phyloP scores from a whole-genome alignment of 2,329 filamentous ascomycete species.

The Arthrobotrys musiformis region DNA sequence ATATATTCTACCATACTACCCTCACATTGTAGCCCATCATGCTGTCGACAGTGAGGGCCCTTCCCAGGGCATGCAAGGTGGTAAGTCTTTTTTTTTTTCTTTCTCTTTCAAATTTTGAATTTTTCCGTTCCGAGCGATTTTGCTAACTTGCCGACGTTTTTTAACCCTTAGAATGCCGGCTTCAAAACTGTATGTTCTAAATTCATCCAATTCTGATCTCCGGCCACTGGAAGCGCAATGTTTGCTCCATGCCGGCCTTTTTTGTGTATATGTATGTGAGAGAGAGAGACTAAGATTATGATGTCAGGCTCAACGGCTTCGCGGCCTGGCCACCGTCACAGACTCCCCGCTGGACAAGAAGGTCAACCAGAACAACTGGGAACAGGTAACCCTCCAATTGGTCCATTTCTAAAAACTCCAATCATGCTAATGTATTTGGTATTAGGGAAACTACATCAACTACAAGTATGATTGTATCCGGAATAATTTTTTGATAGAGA shows the following conservation, averaged over 20 bases:
- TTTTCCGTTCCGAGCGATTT: constrained; percentile 1
- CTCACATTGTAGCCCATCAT: constrained; percentile 55
- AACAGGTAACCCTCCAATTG: constrained; percentile 69
- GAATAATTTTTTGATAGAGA: not conserved
- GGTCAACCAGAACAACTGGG: constrained; percentile 97
- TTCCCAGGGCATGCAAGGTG: constrained; percentile 59
- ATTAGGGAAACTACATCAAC: constrained; percentile 89
- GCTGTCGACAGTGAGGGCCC: constrained; percentile 58
- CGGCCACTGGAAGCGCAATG: not conserved
- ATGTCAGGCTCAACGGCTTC: constrained; percentile 57
- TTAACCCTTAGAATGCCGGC: constrained; percentile 57
- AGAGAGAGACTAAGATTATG: constrained; percentile 7
- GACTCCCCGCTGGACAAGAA: constrained; percentile 90
- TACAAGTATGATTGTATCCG: constrained; percentile 70
- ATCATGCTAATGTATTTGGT: constrained; percentile 58
- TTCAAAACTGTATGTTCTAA: constrained; percentile 57
- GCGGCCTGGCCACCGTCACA: constrained; percentile 78
- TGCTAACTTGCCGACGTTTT: constrained; percentile 33
- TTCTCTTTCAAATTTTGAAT: not conserved
- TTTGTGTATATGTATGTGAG: no score
- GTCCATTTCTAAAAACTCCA: not conserved
- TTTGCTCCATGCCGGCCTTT: not conserved
- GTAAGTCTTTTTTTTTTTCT: constrained; percentile 52
- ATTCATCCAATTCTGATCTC: not conserved
- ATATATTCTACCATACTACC: not conserved